Evolutionary conservation across 768 basidiomycete species (phyloP).

Genomic region (Suillus weaverae): DNA sequence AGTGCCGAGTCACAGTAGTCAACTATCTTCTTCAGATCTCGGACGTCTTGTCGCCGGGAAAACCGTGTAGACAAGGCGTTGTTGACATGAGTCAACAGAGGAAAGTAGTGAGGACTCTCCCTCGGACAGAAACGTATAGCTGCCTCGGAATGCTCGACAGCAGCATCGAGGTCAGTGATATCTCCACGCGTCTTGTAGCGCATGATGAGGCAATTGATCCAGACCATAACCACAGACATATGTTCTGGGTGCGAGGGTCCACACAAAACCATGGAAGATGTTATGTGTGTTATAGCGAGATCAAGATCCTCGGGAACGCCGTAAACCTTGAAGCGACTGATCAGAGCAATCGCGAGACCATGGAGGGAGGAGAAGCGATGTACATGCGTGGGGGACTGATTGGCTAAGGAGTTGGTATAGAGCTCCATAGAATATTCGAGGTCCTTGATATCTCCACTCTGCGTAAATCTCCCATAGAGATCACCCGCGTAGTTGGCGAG

Average conservation of each 20-base stretch:
- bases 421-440: constrained; percentile 25
- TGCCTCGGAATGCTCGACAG: constrained; percentile 18
- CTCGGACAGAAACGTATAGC: constrained; percentile 14
- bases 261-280: constrained; percentile 17
- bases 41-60: constrained; percentile 9
- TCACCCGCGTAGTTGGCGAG: constrained; percentile 21
- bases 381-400: constrained; percentile 12
- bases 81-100: background rate
- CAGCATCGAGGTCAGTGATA: constrained; percentile 15
- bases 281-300: constrained; percentile 16
- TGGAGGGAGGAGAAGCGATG: constrained; percentile 15
- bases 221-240: background rate
- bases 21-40: constrained; percentile 21
- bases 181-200: constrained; percentile 20
- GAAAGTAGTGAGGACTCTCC: background rate
- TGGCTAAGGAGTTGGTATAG: constrained; percentile 17
- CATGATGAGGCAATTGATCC: constrained; percentile 11
- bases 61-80: constrained; percentile 10
- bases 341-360: constrained; percentile 12
- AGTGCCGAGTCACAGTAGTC: constrained; percentile 22
- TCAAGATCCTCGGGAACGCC: constrained; percentile 18
- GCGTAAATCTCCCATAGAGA: constrained; percentile 19
- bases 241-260: constrained; percentile 8
- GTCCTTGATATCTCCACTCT: constrained; percentile 18
- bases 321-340: constrained; percentile 12